Evolutionary conservation across 805 yeast species (phyloP).

Genomic region (Candida mattraensis): DNA sequence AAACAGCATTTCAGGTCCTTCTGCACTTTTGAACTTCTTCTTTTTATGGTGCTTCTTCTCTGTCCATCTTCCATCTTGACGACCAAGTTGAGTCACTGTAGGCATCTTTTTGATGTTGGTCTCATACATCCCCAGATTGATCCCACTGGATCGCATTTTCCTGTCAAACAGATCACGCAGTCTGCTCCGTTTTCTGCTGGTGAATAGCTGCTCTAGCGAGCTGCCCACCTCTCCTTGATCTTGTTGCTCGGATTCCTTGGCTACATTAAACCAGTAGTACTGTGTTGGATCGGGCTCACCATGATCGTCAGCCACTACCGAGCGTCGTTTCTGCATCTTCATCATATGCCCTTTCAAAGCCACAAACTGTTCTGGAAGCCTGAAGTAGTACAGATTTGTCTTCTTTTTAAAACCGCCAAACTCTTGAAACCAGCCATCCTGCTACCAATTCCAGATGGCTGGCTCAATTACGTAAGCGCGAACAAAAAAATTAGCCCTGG

Average conservation of each 20-base stretch:
- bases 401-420: too few species aligned
- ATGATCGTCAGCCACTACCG: neutral
- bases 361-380: too few species aligned
- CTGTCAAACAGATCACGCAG: slow-evolving; percentile 6
- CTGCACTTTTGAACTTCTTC: slow-evolving; percentile 1
- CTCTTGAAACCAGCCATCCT: too few species aligned
- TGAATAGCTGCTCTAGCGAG: slow-evolving; percentile 13
- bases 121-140: slow-evolving; percentile 11
- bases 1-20: neutral
- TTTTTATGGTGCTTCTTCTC: slow-evolving; percentile 9
- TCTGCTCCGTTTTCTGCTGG: slow-evolving; percentile 11
- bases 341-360: too few species aligned
- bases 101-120: slow-evolving; percentile 26
- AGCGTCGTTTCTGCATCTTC: too few species aligned
- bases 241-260: slow-evolving; percentile 6
- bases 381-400: too few species aligned
- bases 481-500: too few species aligned
- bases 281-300: too few species aligned
- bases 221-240: slow-evolving; percentile 1
- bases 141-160: slow-evolving; percentile 5
- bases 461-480: too few species aligned
- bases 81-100: slow-evolving; percentile 22
- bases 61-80: slow-evolving; percentile 23
- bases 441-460: too few species aligned
- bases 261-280: slow-evolving; percentile 12